phyloP scores from a whole-genome alignment of 2,329 filamentous ascomycete species.

The Xylaria arbuscula region DNA sequence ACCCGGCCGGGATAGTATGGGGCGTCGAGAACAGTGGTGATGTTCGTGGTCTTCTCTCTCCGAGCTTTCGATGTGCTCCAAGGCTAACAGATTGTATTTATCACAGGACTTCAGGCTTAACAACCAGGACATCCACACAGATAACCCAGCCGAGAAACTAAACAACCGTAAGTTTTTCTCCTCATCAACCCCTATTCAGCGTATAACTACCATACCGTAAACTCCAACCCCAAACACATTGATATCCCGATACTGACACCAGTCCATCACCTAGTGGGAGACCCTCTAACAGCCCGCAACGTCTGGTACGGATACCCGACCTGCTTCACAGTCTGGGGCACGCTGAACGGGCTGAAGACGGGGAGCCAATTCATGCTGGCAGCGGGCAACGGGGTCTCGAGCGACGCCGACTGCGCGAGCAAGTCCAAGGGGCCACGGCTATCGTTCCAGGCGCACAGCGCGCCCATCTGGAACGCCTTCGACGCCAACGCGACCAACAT shows the following conservation, averaged over 20 bases:
- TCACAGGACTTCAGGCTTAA: slow-evolving; percentile 65
- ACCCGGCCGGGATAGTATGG: slow-evolving; percentile 60
- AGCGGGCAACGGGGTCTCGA: slow-evolving; percentile 34
- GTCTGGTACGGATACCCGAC: slow-evolving; percentile 68
- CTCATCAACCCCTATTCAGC: background rate
- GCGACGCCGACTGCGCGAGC: slow-evolving; percentile 40
- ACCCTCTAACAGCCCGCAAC: slow-evolving; percentile 46
- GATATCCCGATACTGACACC: background rate
- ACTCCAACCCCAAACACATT: background rate
- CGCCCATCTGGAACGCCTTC: slow-evolving; percentile 71
- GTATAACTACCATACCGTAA: background rate
- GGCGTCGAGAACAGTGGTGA: slow-evolving; percentile 41
- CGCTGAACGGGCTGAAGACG: slow-evolving; percentile 47
- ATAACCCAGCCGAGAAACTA: slow-evolving; percentile 74
- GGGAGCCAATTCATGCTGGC: slow-evolving; percentile 41
- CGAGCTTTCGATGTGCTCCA: background rate
- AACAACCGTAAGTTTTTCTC: slow-evolving; percentile 62
- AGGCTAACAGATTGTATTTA: slow-evolving; percentile 57
- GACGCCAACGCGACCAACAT: slow-evolving; percentile 61
- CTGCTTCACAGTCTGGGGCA: slow-evolving; percentile 68
- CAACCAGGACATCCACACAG: slow-evolving; percentile 64
- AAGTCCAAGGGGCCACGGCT: slow-evolving; percentile 56
- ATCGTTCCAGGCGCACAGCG: slow-evolving; percentile 68
- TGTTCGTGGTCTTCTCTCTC: slow-evolving; percentile 11
- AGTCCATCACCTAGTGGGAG: slow-evolving; percentile 43